Conservation (phyloP, 768 basidiomycete species). For the Amanita molliuscula region DNA sequence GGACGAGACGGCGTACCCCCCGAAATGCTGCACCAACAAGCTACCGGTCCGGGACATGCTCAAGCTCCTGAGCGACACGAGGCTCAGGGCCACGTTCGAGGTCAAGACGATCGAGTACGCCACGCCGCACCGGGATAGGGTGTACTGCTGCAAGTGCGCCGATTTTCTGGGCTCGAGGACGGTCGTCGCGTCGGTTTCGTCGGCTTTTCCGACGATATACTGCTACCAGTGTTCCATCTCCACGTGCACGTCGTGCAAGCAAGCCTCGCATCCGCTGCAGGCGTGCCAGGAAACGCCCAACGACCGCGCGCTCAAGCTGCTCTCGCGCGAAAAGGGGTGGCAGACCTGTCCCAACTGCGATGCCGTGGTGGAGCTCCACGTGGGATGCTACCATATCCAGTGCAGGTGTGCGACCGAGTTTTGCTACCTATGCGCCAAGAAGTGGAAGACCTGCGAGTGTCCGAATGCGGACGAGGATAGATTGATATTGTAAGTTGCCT, state of each 20-base stretch:
- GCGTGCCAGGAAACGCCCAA: slow-evolving; percentile 23
- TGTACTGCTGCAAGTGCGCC: slow-evolving; percentile 4
- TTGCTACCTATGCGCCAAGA: slow-evolving; percentile 53
- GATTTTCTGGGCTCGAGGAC: slow-evolving; percentile 1
- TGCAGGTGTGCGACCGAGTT: slow-evolving; percentile 50
- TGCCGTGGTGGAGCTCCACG: slow-evolving; percentile 41
- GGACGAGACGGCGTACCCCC: slow-evolving; percentile 43
- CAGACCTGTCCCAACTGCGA: slow-evolving; percentile 55
- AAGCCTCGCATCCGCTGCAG: slow-evolving; percentile 26
- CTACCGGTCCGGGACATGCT: neutral
- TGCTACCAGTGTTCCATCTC: neutral
- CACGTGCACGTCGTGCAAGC: slow-evolving; percentile 28
- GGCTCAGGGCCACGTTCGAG: neutral
- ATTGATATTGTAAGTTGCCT: slow-evolving; percentile 28
- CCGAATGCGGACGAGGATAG: slow-evolving; percentile 52
- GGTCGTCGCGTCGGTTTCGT: neutral
- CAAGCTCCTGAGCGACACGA: slow-evolving; percentile 6
- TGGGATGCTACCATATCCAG: slow-evolving; percentile 59
- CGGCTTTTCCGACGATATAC: neutral
- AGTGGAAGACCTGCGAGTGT: slow-evolving; percentile 55
- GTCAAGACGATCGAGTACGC: neutral
- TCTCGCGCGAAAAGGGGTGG: slow-evolving; percentile 39
- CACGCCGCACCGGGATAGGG: slow-evolving; percentile 1
- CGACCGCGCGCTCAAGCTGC: slow-evolving; percentile 20
- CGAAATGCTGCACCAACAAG: slow-evolving; percentile 36